phyloP scores from a whole-genome alignment of 768 basidiomycete genomes.

The Gloeophyllum trabeum region DNA sequence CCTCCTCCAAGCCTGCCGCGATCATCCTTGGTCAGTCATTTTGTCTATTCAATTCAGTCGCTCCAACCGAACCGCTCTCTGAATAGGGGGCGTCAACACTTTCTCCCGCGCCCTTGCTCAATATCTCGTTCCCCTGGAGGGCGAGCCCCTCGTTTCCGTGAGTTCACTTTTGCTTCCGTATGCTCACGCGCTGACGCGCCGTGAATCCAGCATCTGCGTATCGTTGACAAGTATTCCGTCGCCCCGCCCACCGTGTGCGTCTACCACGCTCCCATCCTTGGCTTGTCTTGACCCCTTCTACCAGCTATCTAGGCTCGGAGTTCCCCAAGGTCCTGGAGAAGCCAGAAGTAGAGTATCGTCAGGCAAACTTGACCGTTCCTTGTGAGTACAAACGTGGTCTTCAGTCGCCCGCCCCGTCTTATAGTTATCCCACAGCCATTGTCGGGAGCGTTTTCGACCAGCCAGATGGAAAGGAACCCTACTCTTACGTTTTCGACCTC shows the following conservation, averaged over 20 bases:
- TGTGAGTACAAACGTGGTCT: constrained; percentile 32
- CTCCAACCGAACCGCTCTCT: background rate
- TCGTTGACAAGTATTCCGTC: constrained; percentile 69
- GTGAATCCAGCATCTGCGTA: constrained; percentile 49
- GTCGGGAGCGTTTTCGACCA: constrained; percentile 64
- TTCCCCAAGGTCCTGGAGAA: constrained; percentile 62
- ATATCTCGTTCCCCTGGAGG: constrained; percentile 54
- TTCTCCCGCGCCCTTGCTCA: constrained; percentile 63
- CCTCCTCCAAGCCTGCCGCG: constrained; percentile 38
- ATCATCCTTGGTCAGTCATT: constrained; percentile 61
- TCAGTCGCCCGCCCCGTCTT: too few relatives aligned
- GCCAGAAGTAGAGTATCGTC: constrained; percentile 66
- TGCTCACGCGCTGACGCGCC: constrained; percentile 4
- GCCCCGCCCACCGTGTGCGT: constrained; percentile 60
- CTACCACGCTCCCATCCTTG: constrained; percentile 10
- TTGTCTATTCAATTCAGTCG: too few relatives aligned
- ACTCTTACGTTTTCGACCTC: constrained; percentile 76
- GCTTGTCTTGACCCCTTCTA: constrained; percentile 7
- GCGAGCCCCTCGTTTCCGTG: constrained; percentile 64
- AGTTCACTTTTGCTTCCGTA: constrained; percentile 13
- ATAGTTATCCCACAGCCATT: constrained; percentile 31
- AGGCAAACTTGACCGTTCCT: constrained; percentile 68
- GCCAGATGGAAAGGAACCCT: constrained; percentile 51
- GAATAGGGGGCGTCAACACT: constrained; percentile 82
- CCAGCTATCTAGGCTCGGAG: constrained; percentile 67